Evolutionary conservation across 106 monocot genomes (phyloP).

Genomic region (Chionographis japonica): DNA sequence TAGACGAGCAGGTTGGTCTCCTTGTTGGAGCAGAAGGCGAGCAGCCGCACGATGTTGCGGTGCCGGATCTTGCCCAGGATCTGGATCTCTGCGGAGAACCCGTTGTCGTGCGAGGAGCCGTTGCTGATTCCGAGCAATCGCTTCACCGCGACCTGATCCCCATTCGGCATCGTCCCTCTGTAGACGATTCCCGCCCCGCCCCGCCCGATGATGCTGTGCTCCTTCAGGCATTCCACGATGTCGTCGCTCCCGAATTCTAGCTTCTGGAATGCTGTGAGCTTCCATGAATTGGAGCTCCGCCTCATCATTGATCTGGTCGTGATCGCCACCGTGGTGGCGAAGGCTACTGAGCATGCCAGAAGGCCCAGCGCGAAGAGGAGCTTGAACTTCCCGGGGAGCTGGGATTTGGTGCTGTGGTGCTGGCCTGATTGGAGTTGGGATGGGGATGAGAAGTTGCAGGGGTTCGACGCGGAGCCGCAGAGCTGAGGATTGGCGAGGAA

Average conservation of each 20-base stretch:
- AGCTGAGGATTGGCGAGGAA: conserved; percentile 44
- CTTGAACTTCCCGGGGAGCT: conserved; percentile 40
- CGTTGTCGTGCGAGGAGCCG: conserved; percentile 39
- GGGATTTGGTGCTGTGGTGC: background rate
- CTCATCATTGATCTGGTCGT: conserved; percentile 34
- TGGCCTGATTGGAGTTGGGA: background rate
- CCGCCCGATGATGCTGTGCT: conserved; percentile 47
- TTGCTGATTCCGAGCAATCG: conserved; percentile 30
- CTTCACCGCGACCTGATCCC: conserved; percentile 53
- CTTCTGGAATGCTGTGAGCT: conserved; percentile 74
- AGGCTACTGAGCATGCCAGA: conserved; percentile 37
- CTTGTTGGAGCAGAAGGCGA: conserved; percentile 46
- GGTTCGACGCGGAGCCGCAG: conserved; percentile 24
- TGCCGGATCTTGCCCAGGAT: conserved; percentile 61
- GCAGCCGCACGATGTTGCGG: conserved; percentile 54
- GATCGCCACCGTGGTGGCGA: conserved; percentile 29
- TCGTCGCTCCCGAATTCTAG: conserved; percentile 49
- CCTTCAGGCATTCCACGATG: conserved; percentile 62
- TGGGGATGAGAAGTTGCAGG: conserved; percentile 28
- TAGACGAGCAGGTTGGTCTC: conserved; percentile 58
- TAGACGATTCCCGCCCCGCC: conserved; percentile 56
- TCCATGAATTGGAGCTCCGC: conserved; percentile 47
- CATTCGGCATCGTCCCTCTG: conserved; percentile 37
- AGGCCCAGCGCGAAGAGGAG: conserved; percentile 38
- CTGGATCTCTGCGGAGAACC: conserved; percentile 53